Percentiles rank a stretch among this genome's conserved stretches.
These are phyloP conservation scores for Rhizophora mangle DNA, from an alignment of 345 rosid species.

Conservation along the genomic window DNA sequence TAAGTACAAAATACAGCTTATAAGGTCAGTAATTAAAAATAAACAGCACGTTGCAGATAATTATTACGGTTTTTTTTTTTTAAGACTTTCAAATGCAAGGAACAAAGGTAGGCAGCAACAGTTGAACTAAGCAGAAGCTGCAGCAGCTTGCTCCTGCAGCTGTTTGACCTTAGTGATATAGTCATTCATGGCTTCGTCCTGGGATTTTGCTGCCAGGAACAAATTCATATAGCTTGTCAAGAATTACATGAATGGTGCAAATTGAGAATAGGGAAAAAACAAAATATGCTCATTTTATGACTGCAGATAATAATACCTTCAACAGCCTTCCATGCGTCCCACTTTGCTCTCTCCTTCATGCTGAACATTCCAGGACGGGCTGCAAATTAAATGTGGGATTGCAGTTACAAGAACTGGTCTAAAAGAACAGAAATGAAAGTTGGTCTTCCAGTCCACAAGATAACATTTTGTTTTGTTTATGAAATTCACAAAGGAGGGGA, in stretches of 20 bases:
- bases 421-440: not conserved
- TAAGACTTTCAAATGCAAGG: not conserved
- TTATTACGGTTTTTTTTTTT: constrained; percentile 6
- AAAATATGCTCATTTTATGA: not conserved
- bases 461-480: not conserved
- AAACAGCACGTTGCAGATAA: not conserved
- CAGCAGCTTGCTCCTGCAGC: constrained; percentile 51
- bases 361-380: constrained; percentile 89
- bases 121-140: constrained; percentile 25
- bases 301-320: constrained; percentile 46
- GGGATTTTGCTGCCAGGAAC: constrained; percentile 48
- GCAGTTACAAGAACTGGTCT: not conserved
- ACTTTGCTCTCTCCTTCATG: constrained; percentile 81
- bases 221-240: not conserved
- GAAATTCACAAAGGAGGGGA: not conserved
- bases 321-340: constrained; percentile 99
- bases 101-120: not conserved
- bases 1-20: not conserved
- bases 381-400: constrained; percentile 16
- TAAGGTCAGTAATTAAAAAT: not conserved
- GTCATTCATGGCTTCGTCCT: constrained; percentile 70
- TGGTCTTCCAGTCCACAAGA: not conserved
- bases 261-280: not conserved
- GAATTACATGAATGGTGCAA: not conserved
- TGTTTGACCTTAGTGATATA: constrained; percentile 79